phyloP scores from a whole-genome alignment of 345 rosid species.

The Syzygium aromaticum region DNA sequence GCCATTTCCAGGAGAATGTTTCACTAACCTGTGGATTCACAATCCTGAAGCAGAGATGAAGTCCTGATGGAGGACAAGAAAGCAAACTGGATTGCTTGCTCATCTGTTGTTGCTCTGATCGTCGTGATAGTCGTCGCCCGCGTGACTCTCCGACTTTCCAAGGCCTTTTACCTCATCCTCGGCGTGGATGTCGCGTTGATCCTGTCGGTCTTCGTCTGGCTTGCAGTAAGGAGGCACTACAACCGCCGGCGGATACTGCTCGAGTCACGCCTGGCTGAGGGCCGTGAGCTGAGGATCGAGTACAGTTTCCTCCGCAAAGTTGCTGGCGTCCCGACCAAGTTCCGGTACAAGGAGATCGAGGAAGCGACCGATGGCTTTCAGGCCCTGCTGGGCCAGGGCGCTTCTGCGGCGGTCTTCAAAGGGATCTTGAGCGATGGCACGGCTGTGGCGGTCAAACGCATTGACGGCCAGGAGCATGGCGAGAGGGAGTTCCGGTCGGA shows the following conservation, averaged over 20 bases:
- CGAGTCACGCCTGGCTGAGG: slow-evolving; percentile 41
- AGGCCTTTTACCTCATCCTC: slow-evolving; percentile 45
- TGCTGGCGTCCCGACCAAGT: slow-evolving; percentile 69
- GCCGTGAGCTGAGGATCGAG: slow-evolving; percentile 65
- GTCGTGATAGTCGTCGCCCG: slow-evolving; percentile 31
- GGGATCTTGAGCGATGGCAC: slow-evolving; percentile 52
- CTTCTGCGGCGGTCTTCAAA: slow-evolving; percentile 56
- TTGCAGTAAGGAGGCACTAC: slow-evolving; percentile 34
- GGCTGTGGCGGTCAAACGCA: slow-evolving; percentile 53
- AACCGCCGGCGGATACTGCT: slow-evolving; percentile 29
- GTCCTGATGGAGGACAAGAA: slow-evolving; percentile 72
- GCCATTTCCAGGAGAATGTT: background rate
- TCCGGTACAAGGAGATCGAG: slow-evolving; percentile 55
- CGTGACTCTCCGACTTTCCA: slow-evolving; percentile 45
- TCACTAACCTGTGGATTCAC: background rate
- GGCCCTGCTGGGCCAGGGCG: slow-evolving; percentile 47
- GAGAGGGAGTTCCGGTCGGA: slow-evolving; percentile 61
- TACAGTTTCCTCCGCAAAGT: slow-evolving; percentile 81
- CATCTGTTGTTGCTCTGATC: slow-evolving; percentile 19
- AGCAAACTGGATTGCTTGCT: slow-evolving; percentile 30
- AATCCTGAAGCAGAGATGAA: background rate
- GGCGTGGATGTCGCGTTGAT: slow-evolving; percentile 58
- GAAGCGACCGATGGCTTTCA: slow-evolving; percentile 69
- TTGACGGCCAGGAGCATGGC: slow-evolving; percentile 52
- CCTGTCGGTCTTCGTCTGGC: slow-evolving; percentile 41